Evolutionary conservation across 768 basidiomycete species (phyloP).

Genomic region (Kwoniella sp.): DNA sequence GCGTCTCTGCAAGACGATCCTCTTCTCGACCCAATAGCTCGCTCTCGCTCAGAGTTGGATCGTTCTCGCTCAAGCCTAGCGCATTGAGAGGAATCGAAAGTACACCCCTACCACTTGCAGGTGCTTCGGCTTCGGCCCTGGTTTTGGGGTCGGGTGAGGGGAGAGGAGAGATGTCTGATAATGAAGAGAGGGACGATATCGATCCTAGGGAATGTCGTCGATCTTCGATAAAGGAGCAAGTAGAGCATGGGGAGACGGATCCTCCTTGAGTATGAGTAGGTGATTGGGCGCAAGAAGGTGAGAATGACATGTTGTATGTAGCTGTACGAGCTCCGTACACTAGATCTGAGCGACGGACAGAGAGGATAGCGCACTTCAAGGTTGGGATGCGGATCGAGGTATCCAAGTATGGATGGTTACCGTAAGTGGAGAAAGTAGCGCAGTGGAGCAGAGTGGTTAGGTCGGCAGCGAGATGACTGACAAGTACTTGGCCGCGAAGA

Average conservation of each 20-base stretch:
- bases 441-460: too few species aligned
- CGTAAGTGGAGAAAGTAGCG: too few species aligned
- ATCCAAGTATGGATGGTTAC: too few species aligned
- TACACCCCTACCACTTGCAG: too few species aligned
- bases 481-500: too few species aligned
- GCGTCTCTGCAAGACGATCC: neutral
- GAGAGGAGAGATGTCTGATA: neutral
- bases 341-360: too few species aligned
- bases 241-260: neutral
- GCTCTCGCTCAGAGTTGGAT: too few species aligned
- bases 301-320: constrained; percentile 1
- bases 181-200: neutral
- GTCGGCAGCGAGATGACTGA: too few species aligned
- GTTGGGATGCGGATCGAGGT: too few species aligned
- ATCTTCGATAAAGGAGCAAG: neutral
- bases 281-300: neutral
- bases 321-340: too few species aligned
- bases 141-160: neutral
- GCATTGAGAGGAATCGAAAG: neutral
- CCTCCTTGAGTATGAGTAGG: neutral
- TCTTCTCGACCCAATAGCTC: neutral
- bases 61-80: neutral
- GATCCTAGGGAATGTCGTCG: neutral
- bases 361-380: too few species aligned
- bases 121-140: too few species aligned